A percentile compares a stretch with the other conserved stretches of the same genome.
phyloP scores from a whole-genome alignment of 1,139 yeast genomes.

The Hanseniaspora sp. region DNA sequence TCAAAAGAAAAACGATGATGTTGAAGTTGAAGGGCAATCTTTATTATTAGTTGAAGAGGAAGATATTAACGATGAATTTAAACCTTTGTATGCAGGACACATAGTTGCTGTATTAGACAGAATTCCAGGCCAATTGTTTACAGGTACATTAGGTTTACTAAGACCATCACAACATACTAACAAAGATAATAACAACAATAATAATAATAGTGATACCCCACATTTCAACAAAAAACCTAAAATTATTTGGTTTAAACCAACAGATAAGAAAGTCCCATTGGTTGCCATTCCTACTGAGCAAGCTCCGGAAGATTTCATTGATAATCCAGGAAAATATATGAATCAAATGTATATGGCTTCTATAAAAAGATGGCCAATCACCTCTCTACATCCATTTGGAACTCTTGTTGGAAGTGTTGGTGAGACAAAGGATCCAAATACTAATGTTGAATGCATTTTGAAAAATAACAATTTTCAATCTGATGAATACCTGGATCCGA shows the following conservation, averaged over 20 bases:
- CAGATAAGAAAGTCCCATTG: conserved; percentile 91
- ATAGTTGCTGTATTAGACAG: conserved; percentile 96
- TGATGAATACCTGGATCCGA: conserved; percentile 63
- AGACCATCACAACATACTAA: conserved; percentile 82
- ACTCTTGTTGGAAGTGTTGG: conserved; percentile 84
- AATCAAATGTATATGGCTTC: conserved; percentile 85
- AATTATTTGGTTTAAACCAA: conserved; percentile 97
- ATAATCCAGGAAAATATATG: conserved; percentile 73
- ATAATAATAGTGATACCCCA: background rate
- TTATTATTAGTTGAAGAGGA: conserved; percentile 86
- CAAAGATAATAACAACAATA: conserved; percentile 36
- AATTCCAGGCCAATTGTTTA: conserved; percentile 89
- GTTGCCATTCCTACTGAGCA: conserved; percentile 98
- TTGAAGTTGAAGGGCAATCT: conserved; percentile 96
- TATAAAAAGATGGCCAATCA: conserved; percentile 97
- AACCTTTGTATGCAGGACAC: conserved; percentile 94
- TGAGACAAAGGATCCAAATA: conserved; percentile 58
- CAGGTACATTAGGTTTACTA: conserved; percentile 83
- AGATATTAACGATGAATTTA: conserved; percentile 82
- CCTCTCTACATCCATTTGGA: conserved; percentile 95
- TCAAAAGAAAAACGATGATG: conserved; percentile 96
- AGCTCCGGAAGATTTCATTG: conserved; percentile 92
- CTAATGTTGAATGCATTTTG: conserved; percentile 79
- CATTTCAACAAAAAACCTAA: conserved; percentile 52
- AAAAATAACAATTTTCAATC: conserved; percentile 87